Percentiles rank a stretch among this genome's conserved stretches.
phyloP scores from a whole-genome alignment of 306 rosid genomes.

The Casuarina equisetifolia region DNA sequence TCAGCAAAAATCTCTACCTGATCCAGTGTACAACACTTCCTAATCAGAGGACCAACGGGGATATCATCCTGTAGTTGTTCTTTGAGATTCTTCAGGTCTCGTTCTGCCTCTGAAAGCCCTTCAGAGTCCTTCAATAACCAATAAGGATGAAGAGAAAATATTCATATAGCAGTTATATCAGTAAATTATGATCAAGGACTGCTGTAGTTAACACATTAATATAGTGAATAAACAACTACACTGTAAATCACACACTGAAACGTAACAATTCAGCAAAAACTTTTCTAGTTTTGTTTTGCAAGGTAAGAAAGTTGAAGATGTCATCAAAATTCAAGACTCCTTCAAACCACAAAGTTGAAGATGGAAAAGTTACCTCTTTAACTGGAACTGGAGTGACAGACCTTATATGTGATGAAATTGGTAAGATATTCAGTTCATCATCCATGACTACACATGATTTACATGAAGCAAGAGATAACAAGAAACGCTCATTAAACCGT shows the following conservation, averaged over 20 bases:
- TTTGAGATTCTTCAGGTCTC: conserved; percentile 73
- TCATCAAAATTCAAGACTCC: conserved; percentile 11
- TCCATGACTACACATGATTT: conserved; percentile 88
- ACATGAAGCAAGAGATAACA: conserved; percentile 86
- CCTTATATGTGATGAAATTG: conserved; percentile 90
- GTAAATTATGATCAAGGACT: conserved; percentile 12
- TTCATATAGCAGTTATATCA: conserved; percentile 18
- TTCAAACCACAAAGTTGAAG: conserved; percentile 2
- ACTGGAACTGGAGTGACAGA: conserved; percentile 62
- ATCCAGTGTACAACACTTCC: conserved; percentile 84
- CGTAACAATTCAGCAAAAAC: neutral
- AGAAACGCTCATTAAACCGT: conserved; percentile 94
- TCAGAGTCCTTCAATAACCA: conserved; percentile 61
- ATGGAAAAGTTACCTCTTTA: conserved; percentile 60
- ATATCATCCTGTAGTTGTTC: conserved; percentile 77
- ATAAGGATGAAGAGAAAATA: conserved; percentile 28
- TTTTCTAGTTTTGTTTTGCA: neutral
- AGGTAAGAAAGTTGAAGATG: conserved; percentile 10
- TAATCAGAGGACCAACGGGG: conserved; percentile 86
- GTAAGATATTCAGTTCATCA: conserved; percentile 84
- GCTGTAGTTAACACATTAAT: conserved; percentile 1
- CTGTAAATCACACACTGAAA: neutral
- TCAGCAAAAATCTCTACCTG: conserved; percentile 55
- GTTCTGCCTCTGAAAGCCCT: conserved; percentile 74
- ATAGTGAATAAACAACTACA: conserved; percentile 1